phyloP scores from a whole-genome alignment of 306 rosid species.

The Calophaca sinica region DNA sequence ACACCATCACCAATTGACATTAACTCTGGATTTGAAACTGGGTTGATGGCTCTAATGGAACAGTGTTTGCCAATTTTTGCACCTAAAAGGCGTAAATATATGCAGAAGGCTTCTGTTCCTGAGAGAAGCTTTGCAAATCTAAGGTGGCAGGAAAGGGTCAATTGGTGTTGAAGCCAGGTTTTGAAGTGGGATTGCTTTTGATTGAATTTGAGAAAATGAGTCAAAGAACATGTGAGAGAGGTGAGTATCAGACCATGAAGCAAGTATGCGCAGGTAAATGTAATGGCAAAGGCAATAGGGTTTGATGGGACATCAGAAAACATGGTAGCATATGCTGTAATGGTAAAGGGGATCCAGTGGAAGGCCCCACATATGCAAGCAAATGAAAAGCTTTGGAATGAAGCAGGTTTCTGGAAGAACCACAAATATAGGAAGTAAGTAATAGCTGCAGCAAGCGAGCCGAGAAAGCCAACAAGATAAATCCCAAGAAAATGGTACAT shows the following conservation, averaged over 20 bases:
- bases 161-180: constrained; percentile 70
- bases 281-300: constrained; percentile 58
- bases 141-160: constrained; percentile 74
- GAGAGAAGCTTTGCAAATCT: constrained; percentile 84
- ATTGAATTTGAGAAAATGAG: constrained; percentile 48
- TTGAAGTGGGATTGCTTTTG: constrained; percentile 57
- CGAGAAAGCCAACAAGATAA: constrained; percentile 73
- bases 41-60: constrained; percentile 94
- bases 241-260: constrained; percentile 74
- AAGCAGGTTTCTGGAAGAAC: constrained; percentile 60
- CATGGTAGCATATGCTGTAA: constrained; percentile 76
- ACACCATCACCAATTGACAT: constrained; percentile 71
- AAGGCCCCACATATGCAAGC: constrained; percentile 78
- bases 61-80: constrained; percentile 85
- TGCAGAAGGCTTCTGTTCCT: constrained; percentile 90
- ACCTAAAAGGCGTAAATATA: constrained; percentile 85
- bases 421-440: constrained; percentile 64
- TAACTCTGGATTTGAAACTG: constrained; percentile 77
- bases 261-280: constrained; percentile 64
- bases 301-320: constrained; percentile 64
- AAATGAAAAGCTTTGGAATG: constrained; percentile 68
- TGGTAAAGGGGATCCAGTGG: constrained; percentile 88
- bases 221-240: constrained; percentile 65
- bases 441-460: constrained; percentile 78
- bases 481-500: constrained; percentile 81